A percentile compares a stretch with the other conserved stretches of the same genome.
Conservation (phyloP, 352 stramenopile species). For the Globisporangium spiculum region DNA sequence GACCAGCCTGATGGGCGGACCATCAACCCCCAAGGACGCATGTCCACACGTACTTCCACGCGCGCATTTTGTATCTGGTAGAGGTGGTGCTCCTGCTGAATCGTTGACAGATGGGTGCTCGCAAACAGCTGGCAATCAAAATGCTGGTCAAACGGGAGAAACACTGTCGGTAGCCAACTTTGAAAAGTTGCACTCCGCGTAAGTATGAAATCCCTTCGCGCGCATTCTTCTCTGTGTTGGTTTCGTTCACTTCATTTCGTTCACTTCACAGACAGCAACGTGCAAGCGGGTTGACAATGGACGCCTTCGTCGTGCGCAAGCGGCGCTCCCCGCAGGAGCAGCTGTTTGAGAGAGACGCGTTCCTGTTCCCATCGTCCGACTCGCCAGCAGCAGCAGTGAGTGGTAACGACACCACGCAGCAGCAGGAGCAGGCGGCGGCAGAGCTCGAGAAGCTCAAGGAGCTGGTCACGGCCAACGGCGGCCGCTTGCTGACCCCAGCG, state of each 20-base stretch:
- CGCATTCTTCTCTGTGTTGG: not conserved
- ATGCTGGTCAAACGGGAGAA: not conserved
- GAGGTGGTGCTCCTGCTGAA: slow-evolving; percentile 3
- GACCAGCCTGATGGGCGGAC: not conserved
- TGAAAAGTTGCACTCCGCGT: not conserved
- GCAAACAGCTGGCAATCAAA: slow-evolving; percentile 8
- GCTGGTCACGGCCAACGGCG: slow-evolving; percentile 30
- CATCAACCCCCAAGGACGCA: not conserved
- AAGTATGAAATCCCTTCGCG: slow-evolving; percentile 2
- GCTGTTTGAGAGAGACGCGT: slow-evolving; percentile 40
- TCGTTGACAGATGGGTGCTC: slow-evolving; percentile 5
- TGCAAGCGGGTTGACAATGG: slow-evolving; percentile 29
- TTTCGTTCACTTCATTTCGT: not conserved
- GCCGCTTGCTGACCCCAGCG: slow-evolving; percentile 22
- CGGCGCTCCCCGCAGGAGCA: slow-evolving; percentile 14
- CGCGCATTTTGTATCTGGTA: slow-evolving; percentile 2
- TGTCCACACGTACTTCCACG: not conserved
- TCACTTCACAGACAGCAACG: not conserved
- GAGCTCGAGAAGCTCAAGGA: slow-evolving; percentile 15
- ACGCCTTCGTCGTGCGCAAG: slow-evolving; percentile 53
- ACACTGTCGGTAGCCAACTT: slow-evolving; percentile 7
- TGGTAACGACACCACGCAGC: slow-evolving; percentile 5
- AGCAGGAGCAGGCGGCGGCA: not conserved
- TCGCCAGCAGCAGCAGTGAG: not conserved
- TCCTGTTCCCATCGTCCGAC: slow-evolving; percentile 22